Evolutionary conservation across 441 rosid genomes (phyloP).

Genomic region (Erodium moschatum): DNA sequence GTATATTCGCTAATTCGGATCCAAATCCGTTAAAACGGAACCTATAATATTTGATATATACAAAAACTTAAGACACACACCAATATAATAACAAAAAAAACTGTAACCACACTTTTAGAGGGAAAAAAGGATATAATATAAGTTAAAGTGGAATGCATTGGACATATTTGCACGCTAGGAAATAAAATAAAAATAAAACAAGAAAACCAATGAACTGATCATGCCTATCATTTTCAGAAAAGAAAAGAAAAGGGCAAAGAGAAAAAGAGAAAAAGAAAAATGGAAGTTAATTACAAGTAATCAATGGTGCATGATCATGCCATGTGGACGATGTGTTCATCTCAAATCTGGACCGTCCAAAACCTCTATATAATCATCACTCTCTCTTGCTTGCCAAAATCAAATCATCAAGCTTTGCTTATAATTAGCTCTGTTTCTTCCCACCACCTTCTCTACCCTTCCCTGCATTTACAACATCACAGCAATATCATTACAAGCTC

Average conservation of each 20-base stretch:
- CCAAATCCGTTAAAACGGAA: too few relatives aligned
- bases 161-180: not conserved
- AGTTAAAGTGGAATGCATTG: not conserved
- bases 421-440: not conserved
- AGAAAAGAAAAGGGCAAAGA: not conserved
- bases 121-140: not conserved
- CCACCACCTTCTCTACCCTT: conserved; percentile 15
- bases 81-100: too few relatives aligned
- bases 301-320: conserved; percentile 17
- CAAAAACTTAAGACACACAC: not conserved
- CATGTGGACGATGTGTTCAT: conserved; percentile 30
- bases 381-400: conserved; percentile 20
- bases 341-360: conserved; percentile 45
- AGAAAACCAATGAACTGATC: not conserved
- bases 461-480: conserved; percentile 23
- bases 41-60: too few relatives aligned
- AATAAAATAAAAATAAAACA: too few relatives aligned
- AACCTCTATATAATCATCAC: conserved; percentile 43
- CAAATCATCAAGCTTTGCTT: conserved; percentile 7
- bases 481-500: conserved; percentile 1
- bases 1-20: too few relatives aligned
- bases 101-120: not conserved
- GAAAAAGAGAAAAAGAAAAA: not conserved
- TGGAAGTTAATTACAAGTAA: not conserved
- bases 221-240: not conserved